A percentile compares a stretch with the other conserved stretches of the same genome.
Conservation (phyloP, 495 filamentous ascomycete species). For the Tuber magnatum region DNA sequence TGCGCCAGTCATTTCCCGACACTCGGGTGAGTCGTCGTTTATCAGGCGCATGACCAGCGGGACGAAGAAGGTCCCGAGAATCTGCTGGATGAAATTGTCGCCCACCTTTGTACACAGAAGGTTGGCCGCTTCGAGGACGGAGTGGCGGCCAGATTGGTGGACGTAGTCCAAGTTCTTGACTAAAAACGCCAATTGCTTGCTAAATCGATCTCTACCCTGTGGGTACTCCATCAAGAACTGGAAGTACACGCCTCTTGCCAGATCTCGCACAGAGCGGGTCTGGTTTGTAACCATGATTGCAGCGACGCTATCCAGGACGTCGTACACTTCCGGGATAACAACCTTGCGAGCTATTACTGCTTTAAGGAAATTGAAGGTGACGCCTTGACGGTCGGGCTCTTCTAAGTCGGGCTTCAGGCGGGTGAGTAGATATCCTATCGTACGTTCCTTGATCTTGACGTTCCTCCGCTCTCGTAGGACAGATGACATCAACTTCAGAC, state of each 20-base stretch:
- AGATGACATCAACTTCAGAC: slow-evolving; percentile 76
- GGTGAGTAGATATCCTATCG: slow-evolving; percentile 74
- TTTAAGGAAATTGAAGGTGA: slow-evolving; percentile 87
- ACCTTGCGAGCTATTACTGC: slow-evolving; percentile 77
- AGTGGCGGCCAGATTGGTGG: slow-evolving; percentile 76
- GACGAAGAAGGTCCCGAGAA: slow-evolving; percentile 73
- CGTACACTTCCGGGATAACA: slow-evolving; percentile 80
- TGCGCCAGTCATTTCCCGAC: slow-evolving; percentile 71
- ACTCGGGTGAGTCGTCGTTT: slow-evolving; percentile 81
- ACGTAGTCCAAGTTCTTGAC: slow-evolving; percentile 86
- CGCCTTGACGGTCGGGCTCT: slow-evolving; percentile 79
- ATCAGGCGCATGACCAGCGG: slow-evolving; percentile 75
- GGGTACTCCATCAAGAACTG: slow-evolving; percentile 94
- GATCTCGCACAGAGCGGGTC: slow-evolving; percentile 71
- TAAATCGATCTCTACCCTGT: slow-evolving; percentile 76
- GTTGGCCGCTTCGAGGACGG: slow-evolving; percentile 82
- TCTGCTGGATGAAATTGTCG: slow-evolving; percentile 70
- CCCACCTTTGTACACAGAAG: slow-evolving; percentile 73
- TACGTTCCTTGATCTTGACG: slow-evolving; percentile 66
- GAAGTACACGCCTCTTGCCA: slow-evolving; percentile 81
- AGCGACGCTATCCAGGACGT: slow-evolving; percentile 77
- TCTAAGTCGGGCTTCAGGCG: slow-evolving; percentile 83
- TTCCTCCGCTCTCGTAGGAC: slow-evolving; percentile 73
- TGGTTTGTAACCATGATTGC: slow-evolving; percentile 96
- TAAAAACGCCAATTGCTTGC: slow-evolving; percentile 81